Evolutionary conservation across 495 filamentous ascomycete genomes (phyloP), one percentile per base, ranked within the genome.

Genomic region (Aspergillus nanangensis): DNA sequence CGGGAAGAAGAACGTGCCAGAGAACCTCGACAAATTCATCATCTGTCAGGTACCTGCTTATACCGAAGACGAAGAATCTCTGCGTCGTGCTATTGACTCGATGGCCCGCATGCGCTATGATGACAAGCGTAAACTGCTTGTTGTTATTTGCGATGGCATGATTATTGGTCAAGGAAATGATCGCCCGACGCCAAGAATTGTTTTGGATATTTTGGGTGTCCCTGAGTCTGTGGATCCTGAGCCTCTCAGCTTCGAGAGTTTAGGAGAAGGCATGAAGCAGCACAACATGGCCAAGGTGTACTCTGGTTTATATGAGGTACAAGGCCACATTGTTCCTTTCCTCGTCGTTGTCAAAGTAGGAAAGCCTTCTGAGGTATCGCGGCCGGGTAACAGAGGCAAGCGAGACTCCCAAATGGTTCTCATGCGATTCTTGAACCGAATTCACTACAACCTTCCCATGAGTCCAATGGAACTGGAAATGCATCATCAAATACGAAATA

Each of bases 281-380:
- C 94, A 96, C 74, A 99, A 99, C 62, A 96, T 96, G 90, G 94
- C 85, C 57, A 99, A 99, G 63, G 80, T 96, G 39, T 99, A 97
- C 72, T 96, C 92, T 25, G 93, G 93, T 52, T 73, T 99, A 34
- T 99, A 97, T 65, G 93, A 99, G 65, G 90, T 95, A 14, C 88
- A 96, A 58, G 93, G 93, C 52, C 91, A 97, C 60, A 96, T 99
- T 51, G 93, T 99, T 18, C 93, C 93, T 37, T 99, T 94, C 81
- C 60, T 99, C 54, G 94, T 99, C 41, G 77, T 99, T 23, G 90
- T 95, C 66, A 99, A 99, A 71, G 81, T 96, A 56, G 93, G 93
- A 56, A 97, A 97, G 69, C 92, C 92, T 13, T 94, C 90, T 3
- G 93, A 99, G 67, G 90, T 96, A 3, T 92, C 93, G 34, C 87